Conservation (phyloP, 352 stramenopile species). For the Pythium vanterpoolii region DNA sequence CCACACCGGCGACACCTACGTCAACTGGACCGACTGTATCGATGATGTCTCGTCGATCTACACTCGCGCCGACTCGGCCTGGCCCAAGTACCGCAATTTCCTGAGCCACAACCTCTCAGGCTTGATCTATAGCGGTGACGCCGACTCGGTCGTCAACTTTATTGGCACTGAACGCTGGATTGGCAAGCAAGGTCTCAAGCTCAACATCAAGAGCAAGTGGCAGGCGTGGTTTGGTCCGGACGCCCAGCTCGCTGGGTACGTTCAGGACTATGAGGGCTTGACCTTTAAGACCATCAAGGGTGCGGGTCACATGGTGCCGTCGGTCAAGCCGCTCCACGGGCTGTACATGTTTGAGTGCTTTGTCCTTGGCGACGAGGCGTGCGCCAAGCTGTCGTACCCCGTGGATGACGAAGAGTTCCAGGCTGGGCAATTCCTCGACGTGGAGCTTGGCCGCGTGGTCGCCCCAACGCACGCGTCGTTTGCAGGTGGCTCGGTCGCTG, state of each 20-base stretch:
- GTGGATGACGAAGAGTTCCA: slow-evolving; percentile 63
- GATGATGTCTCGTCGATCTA: slow-evolving; percentile 52
- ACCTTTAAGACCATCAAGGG: slow-evolving; percentile 92
- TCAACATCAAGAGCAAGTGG: slow-evolving; percentile 62
- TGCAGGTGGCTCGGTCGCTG: slow-evolving; percentile 19
- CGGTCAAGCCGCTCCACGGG: slow-evolving; percentile 65
- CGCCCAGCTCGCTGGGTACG: slow-evolving; percentile 84
- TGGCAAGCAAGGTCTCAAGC: slow-evolving; percentile 62
- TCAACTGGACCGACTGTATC: slow-evolving; percentile 67
- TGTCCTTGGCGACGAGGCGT: slow-evolving; percentile 57
- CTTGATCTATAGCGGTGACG: slow-evolving; percentile 77
- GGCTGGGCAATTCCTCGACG: slow-evolving; percentile 23
- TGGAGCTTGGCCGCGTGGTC: slow-evolving; percentile 9
- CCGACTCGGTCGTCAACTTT: slow-evolving; percentile 82
- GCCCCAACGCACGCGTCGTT: slow-evolving; percentile 6
- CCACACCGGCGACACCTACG: too few species aligned
- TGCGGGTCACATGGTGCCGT: slow-evolving; percentile 88
- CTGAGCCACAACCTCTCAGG: slow-evolving; percentile 41
- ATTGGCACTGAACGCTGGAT: slow-evolving; percentile 88
- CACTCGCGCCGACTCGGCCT: slow-evolving; percentile 48
- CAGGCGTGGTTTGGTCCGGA: slow-evolving; percentile 70
- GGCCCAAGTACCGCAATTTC: slow-evolving; percentile 72
- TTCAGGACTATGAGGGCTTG: slow-evolving; percentile 82
- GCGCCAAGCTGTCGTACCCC: slow-evolving; percentile 59
- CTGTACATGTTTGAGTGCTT: slow-evolving; percentile 85